phyloP scores from a whole-genome alignment of 257 asterid genomes.

The Solanum pimpinellifolium region DNA sequence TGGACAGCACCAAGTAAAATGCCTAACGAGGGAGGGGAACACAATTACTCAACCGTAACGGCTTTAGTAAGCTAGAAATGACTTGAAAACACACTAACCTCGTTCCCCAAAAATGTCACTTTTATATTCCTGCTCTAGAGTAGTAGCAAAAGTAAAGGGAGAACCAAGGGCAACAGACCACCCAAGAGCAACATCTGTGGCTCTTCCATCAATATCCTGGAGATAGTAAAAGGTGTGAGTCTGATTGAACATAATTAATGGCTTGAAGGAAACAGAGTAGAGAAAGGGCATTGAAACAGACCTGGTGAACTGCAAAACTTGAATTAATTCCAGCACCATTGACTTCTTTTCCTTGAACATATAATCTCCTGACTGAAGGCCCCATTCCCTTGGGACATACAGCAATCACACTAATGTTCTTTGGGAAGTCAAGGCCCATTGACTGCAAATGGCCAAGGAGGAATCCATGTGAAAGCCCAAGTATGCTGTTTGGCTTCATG shows the following conservation, averaged over 20 bases:
- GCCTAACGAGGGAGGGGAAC: slow-evolving; percentile 29
- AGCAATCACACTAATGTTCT: slow-evolving; percentile 81
- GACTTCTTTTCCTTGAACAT: slow-evolving; percentile 90
- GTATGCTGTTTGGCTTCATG: slow-evolving; percentile 95
- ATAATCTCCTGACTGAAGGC: slow-evolving; percentile 95
- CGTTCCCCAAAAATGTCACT: slow-evolving; percentile 97
- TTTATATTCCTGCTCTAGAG: slow-evolving; percentile 80
- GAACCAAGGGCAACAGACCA: slow-evolving; percentile 98
- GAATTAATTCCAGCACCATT: slow-evolving; percentile 96
- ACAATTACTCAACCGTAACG: not conserved
- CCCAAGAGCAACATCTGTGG: slow-evolving; percentile 94
- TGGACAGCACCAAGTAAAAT: slow-evolving; percentile 97
- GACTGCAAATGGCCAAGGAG: slow-evolving; percentile 97
- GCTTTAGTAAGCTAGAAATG: not conserved
- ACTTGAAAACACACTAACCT: slow-evolving; percentile 28
- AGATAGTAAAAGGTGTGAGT: not conserved
- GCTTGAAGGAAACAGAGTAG: not conserved
- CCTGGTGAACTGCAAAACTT: slow-evolving; percentile 97
- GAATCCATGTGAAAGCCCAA: slow-evolving; percentile 97
- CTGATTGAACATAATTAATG: not conserved
- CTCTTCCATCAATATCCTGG: slow-evolving; percentile 94
- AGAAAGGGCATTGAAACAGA: not conserved
- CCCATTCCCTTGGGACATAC: slow-evolving; percentile 99
- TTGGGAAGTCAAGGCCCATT: slow-evolving; percentile 70
- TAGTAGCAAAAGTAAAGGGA: slow-evolving; percentile 90